Evolutionary conservation across 148 eudicot genomes (phyloP), one percentile per base, ranked within the genome.

Genomic region (Tetragonia tetragonoides): DNA sequence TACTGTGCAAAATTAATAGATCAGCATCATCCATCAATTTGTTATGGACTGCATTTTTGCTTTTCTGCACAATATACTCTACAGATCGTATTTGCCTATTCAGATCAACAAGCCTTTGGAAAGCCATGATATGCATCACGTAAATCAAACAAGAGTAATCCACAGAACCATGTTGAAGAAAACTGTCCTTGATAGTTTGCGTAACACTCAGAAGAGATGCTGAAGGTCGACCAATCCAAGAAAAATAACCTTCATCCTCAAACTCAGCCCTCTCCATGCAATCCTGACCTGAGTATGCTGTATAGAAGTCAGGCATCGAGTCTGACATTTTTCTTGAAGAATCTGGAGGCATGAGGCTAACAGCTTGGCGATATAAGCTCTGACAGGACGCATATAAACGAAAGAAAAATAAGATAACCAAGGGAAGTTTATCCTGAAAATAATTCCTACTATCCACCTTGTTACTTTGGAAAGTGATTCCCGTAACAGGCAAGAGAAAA

Each of bases 41-140:
- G 44, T 67, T 73, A 21, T 62, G 71, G 57, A 69, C 67, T 56
- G 68, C 66, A 76, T 74, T 76, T 69, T 83, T 80, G 74, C 82
- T 85, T 82, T 86, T 82, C 73, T 77, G 84, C 74, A 88, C 60
- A 73, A 77, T 53, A 81, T 91, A 95, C 80, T 91, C 88, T 61
- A 85, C 77, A 72, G 89, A 85, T 66, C 83, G 87, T 68, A 93
- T 84, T 80, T 84, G 90, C 89, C 91, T 84, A 82, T 87, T 90
- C 79, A 95, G 78, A 85, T 95, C 97, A 81, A 80, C 90, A 88
- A 95, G 92, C 88, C 95, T 89, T 87, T 95, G 98, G 65, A 93
- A 72, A 78, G 87, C 86, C 93, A 95, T 95, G 74, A 81, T 70
- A 79, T 86, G 90, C 78, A 91, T 72, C 41, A 90, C 86, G 80